phyloP scores from a whole-genome alignment of 2,329 filamentous ascomycete genomes.

The Xylariaceae sp. region DNA sequence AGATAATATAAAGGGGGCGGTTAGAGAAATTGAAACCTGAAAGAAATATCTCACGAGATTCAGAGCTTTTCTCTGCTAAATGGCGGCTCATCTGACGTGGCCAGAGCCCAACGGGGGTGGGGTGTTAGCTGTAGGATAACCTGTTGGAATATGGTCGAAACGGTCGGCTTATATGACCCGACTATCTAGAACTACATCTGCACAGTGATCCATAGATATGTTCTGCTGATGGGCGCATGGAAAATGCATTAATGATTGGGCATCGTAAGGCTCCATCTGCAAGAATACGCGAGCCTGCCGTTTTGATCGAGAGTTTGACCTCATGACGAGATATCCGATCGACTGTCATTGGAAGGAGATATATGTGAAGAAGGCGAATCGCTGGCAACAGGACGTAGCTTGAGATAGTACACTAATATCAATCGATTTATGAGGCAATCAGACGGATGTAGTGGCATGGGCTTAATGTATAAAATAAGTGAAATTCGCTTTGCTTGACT shows the following conservation, averaged over 20 bases:
- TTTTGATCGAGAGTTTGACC: slow-evolving; percentile 5
- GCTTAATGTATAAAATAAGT: neutral
- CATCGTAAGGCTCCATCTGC: slow-evolving; percentile 5
- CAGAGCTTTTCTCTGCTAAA: slow-evolving; percentile 3
- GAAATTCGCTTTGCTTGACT: slow-evolving; percentile 28
- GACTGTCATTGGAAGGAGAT: neutral
- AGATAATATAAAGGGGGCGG: slow-evolving; percentile 13
- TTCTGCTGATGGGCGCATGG: slow-evolving; percentile 18
- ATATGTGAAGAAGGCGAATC: neutral
- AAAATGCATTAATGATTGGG: slow-evolving; percentile 27
- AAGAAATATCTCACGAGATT: slow-evolving; percentile 15
- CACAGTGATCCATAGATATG: neutral
- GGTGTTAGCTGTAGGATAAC: slow-evolving; percentile 27
- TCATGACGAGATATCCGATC: slow-evolving; percentile 10
- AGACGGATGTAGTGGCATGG: neutral
- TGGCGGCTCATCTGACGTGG: slow-evolving; percentile 41
- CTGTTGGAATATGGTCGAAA: slow-evolving; percentile 6
- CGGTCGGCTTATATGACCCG: slow-evolving; percentile 5
- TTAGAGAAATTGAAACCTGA: slow-evolving; percentile 17
- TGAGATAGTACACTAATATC: neutral
- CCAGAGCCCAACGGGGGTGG: slow-evolving; percentile 36
- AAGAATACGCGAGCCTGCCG: slow-evolving; percentile 14
- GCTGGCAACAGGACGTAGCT: slow-evolving; percentile 5
- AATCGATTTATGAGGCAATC: neutral
- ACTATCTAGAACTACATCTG: slow-evolving; percentile 1